Base-by-base conservation (phyloP, 2,329 filamentous ascomycete species). In the Cadophora luteo-olivacea region DNA sequence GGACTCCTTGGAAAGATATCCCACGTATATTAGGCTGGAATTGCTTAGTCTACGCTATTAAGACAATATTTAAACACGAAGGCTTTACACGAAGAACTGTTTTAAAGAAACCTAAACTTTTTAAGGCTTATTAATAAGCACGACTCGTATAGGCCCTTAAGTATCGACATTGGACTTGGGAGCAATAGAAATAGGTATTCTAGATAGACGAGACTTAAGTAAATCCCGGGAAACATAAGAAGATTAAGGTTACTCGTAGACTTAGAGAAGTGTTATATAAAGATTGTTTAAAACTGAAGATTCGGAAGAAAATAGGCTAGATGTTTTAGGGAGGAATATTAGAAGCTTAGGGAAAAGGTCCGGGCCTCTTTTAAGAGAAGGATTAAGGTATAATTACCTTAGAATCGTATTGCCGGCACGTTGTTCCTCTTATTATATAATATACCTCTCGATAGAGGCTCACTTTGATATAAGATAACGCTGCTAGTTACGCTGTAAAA, bases 311-410 rank as follows among this genome's bases (percentile, higher is more conserved):
- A 16, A 66, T 61, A 12, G 57, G 61, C 3, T 68, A 29, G 66
- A 68, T 68, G 61, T 68, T 68, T 64, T 68, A 45, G 66, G 52
- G 66, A 12, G 12, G 61, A 12, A 65, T 64, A 16, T 68, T 55
- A 41, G 66, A 61, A 9, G 11, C 4, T n/a, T 51, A n/a, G 33
- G 61, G 61, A 9, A 65, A 65, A 48, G 66, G 66, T 6, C 66
- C 62, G 4, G 55, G 45, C 3, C 8, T 68, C 6, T 62, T 68
- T 51, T 65, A 48, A 48, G 61, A 68, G 66, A 68, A 75, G 38
- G 16, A 77, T 75, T 81, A 78, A 45, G 55, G 66, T 1, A 48
- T 19, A 12, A 66, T 66, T 55, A 38, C 6, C 4, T 54, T 32
- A n/a, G n/a, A 22, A 2, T 52, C n/a, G 6, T 61, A 68, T 25